Evolutionary conservation across 2,329 filamentous ascomycete genomes (phyloP).

Genomic region (Curvularia sp.): DNA sequence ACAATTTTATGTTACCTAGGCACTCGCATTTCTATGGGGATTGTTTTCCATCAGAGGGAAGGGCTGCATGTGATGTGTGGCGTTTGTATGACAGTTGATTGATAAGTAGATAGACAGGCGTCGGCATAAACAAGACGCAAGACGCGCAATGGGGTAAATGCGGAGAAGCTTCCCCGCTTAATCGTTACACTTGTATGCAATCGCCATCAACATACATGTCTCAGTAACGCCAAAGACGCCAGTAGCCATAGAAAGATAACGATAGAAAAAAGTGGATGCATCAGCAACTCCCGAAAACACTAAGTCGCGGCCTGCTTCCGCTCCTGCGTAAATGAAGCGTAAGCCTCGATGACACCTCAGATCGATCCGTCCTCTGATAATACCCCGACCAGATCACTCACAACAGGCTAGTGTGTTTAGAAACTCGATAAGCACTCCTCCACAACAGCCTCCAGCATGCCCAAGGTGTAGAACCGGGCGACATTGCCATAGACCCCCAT

Average conservation of each 20-base stretch:
- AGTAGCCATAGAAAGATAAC: background rate
- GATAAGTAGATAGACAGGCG: slow-evolving; percentile 6
- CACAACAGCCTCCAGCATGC: slow-evolving; percentile 80
- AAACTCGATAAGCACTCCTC: slow-evolving; percentile 64
- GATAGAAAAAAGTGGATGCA: background rate
- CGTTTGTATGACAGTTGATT: background rate
- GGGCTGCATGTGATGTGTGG: background rate
- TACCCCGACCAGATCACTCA: background rate
- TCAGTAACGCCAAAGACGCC: slow-evolving; percentile 1
- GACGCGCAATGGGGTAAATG: background rate
- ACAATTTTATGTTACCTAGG: background rate
- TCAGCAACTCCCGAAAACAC: background rate
- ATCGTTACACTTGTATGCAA: slow-evolving; percentile 4
- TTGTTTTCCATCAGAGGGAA: background rate
- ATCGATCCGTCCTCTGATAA: background rate
- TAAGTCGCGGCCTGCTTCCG: background rate
- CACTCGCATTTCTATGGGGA: background rate
- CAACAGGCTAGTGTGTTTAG: slow-evolving; percentile 15
- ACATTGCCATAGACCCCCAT: slow-evolving; percentile 76
- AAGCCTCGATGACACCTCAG: background rate
- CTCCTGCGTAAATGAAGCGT: background rate
- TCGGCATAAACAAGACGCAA: slow-evolving; percentile 15
- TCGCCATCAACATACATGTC: slow-evolving; percentile 5
- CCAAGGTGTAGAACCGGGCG: slow-evolving; percentile 77
- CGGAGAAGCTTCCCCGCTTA: slow-evolving; percentile 9